Evolutionary conservation across 192 early-diverging fungal species (phyloP), one percentile per base, ranked within the genome.

Genomic region (Spizellomyces punctatus): DNA sequence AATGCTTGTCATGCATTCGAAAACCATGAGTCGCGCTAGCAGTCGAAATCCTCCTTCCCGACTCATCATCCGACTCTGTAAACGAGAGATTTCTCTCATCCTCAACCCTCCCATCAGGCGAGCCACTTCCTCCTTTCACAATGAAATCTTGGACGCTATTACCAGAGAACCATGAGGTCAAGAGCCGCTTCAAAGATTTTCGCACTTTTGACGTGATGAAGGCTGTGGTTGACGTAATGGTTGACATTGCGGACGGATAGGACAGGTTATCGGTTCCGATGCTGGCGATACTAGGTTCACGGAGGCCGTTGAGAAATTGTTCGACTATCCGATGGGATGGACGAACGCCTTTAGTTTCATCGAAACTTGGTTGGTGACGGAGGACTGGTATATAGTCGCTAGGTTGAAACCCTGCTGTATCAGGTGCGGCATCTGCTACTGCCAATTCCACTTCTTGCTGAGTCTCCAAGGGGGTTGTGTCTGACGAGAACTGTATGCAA

Each of bases 91-190:
- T 36, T 36, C 27, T 36, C 27, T 36, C 27, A 36, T 36, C 27
- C 27, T 36, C 27, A 36, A 36, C 27, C 27, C 27, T 36, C 27
- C 27, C 27, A 36, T 36, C 27, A 3, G 27, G 27, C 27, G 27
- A 36, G 27, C 27, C 27, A 36, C 27, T 36, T 36, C 60, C 46
- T 58, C 27, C 63, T 14, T 61, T 42, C 41, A 66, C 43, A 66
- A 73, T 73, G 36, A 73, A 73, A 46, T 73, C 72, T 22, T 73
- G 63, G 8, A 73, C 72, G 50, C 72, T 73, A 36, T 73, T 55
- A 8, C 66, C 66, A 19, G 50, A 50, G 45, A 73, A 73, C 72
- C 72, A 73, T 14, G 21, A 47, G 10, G 45, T 46, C 55, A 63
- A 58, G 10, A 66, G 50, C 49, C 56, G 9, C 46, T 48, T 55